Evolutionary conservation across 129 eudicot genomes (phyloP), one percentile per base, ranked within the genome.

Genomic region (Flaveria ramosissima): DNA sequence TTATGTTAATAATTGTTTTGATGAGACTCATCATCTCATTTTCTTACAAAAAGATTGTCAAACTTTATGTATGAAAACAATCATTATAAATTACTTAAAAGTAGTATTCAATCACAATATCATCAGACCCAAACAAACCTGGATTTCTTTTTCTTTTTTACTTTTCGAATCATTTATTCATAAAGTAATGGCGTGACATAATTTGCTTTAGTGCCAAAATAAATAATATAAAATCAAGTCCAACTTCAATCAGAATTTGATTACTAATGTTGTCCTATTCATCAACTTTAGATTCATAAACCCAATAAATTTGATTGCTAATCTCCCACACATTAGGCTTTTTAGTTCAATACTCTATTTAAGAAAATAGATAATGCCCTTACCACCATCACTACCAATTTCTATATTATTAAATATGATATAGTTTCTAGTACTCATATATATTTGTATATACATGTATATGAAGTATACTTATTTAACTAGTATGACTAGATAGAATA

Each of bases 281-380:
- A 78, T 75, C 77, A 48, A 68, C 69, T 78, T 78, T 55, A 64
- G 46, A 81, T 42, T 77, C 39, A 71, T 66, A 75, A 46, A 70
- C 79, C 65, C 74, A 57, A 61, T 64, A 21, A 80, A 59, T 57
- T 64, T 64, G 71, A 60, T 68, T n/a, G 74, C 68, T 73, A 78
- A 75, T 82, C 81, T 76, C 92, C 88, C 78, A 73, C 78, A 79
- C 75, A 79, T 79, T 73, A 82, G 88, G 89, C 87, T 88, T 88
- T 87, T 74, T 70, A 68, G 81, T 47, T 53, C 27, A 43, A 8
- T 55, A 73, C 46, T 52, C 39, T 50, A 76, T 64, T 65, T 47
- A 53, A 65, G 53, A 41, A 66, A 73, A 19, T 41, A 57, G 23
- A 65, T 65, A 74, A 55, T 73, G 83, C 74, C 60, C 27, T 27